Evolutionary conservation across 177 flowering plant genomes (phyloP).

Genomic region (Vitis hybrid): DNA sequence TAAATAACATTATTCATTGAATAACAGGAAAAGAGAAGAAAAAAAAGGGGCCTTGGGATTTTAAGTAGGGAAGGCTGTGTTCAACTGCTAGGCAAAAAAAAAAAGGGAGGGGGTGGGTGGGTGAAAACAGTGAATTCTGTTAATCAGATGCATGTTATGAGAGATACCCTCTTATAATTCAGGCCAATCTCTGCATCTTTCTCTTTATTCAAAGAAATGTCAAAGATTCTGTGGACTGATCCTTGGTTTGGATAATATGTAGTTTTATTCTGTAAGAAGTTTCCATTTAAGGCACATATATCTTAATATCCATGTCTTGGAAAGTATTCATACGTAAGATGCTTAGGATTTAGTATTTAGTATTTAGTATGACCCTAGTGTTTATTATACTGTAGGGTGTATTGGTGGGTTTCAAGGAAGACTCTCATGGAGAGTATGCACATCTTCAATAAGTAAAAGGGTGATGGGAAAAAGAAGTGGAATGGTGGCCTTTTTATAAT

Average conservation of each 20-base stretch:
- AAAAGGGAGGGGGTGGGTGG: background rate
- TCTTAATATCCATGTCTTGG: background rate
- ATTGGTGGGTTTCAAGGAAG: too few species aligned
- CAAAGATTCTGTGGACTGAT: background rate
- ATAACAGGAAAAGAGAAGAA: background rate
- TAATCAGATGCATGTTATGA: constrained; percentile 2
- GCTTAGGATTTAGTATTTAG: too few species aligned
- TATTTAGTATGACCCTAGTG: too few species aligned
- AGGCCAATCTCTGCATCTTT: background rate
- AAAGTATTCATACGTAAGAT: background rate
- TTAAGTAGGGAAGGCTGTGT: constrained; percentile 13
- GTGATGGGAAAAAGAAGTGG: background rate
- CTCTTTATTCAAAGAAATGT: background rate
- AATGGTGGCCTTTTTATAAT: background rate
- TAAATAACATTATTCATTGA: background rate
- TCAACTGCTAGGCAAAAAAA: constrained; percentile 10
- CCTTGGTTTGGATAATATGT: background rate
- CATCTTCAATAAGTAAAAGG: background rate
- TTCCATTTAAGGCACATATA: background rate
- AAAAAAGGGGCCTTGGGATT: constrained; percentile 21
- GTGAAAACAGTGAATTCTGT: background rate
- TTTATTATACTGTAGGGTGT: too few species aligned
- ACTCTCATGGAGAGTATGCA: too few species aligned
- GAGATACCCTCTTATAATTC: background rate
- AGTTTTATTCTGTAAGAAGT: background rate